Percentiles rank a stretch among this genome's conserved stretches.
Evolutionary conservation across 176 grass and related monocot species (phyloP).

Genomic region (Raddia guianensis): DNA sequence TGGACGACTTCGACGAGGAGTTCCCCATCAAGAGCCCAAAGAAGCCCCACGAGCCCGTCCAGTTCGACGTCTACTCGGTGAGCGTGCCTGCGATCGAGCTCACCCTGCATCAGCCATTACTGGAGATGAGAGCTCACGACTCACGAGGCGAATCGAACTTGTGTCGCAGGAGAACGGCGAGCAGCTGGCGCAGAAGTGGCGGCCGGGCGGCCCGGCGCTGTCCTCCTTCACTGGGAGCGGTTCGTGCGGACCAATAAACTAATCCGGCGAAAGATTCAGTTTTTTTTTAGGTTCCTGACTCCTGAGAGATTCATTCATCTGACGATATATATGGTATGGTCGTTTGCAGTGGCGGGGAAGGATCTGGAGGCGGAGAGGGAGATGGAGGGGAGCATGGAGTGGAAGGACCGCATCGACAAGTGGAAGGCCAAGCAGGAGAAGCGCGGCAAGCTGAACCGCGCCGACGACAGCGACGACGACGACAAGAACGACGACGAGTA

Average conservation of each 20-base stretch:
- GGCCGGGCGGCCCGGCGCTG: constrained; percentile 59
- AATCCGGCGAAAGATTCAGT: background rate
- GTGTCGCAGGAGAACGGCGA: constrained; percentile 78
- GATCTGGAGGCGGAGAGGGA: constrained; percentile 89
- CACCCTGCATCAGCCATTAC: no score
- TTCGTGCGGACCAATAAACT: constrained; percentile 25
- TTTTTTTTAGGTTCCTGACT: background rate
- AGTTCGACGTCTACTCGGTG: constrained; percentile 79
- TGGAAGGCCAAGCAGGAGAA: constrained; percentile 93
- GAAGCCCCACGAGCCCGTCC: constrained; percentile 58
- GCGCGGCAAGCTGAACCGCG: constrained; percentile 68
- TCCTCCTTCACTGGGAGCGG: constrained; percentile 89
- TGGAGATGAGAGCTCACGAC: no score
- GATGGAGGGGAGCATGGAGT: constrained; percentile 91
- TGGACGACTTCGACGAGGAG: constrained; percentile 89
- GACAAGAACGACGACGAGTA: constrained; percentile 76
- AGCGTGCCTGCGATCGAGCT: background rate
- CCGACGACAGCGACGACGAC: constrained; percentile 62
- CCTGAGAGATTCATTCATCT: background rate
- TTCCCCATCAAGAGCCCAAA: constrained; percentile 69
- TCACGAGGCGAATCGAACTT: background rate
- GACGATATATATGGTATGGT: background rate
- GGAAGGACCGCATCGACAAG: constrained; percentile 98
- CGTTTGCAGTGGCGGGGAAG: constrained; percentile 76
- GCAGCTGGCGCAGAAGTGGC: constrained; percentile 56